These are phyloP conservation scores for Aspergillus sclerotioniger DNA, from an alignment of 495 filamentous ascomycete genomes.

Conservation along the genomic window DNA sequence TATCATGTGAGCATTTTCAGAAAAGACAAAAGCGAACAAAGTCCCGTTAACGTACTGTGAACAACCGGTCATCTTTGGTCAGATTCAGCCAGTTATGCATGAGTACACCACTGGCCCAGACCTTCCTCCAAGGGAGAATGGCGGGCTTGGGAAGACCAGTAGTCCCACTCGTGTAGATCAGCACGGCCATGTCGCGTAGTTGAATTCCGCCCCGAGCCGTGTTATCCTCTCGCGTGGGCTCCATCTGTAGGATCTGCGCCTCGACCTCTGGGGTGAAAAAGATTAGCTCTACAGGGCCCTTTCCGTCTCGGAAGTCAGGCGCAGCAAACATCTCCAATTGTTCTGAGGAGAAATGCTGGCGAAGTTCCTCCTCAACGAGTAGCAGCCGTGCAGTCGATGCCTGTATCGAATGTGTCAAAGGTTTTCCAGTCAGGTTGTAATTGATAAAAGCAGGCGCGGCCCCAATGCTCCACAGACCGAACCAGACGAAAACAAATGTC, in stretches of 20 bases:
- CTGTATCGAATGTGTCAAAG: constrained; percentile 76
- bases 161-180: constrained; percentile 87
- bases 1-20: constrained; percentile 4
- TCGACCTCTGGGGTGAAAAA: constrained; percentile 64
- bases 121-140: constrained; percentile 77
- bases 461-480: constrained; percentile 86
- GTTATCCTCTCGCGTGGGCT: constrained; percentile 63
- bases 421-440: constrained; percentile 76
- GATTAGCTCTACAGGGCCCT: constrained; percentile 56
- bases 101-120: constrained; percentile 51
- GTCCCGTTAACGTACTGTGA: constrained; percentile 59
- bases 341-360: constrained; percentile 45
- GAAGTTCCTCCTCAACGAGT: constrained; percentile 71
- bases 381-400: constrained; percentile 67
- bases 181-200: constrained; percentile 59
- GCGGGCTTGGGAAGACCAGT: constrained; percentile 92
- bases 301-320: constrained; percentile 42
- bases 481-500: constrained; percentile 75
- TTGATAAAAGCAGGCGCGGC: constrained; percentile 93
- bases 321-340: constrained; percentile 45
- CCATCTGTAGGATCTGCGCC: constrained; percentile 53
- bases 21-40: neutral
- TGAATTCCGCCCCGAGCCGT: constrained; percentile 50
- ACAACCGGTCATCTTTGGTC: constrained; percentile 64
- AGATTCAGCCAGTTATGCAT: constrained; percentile 56